A percentile compares a stretch with the other conserved stretches of the same genome.
Evolutionary conservation across 805 yeast genomes (phyloP).

Genomic region (Ogataea henricii): DNA sequence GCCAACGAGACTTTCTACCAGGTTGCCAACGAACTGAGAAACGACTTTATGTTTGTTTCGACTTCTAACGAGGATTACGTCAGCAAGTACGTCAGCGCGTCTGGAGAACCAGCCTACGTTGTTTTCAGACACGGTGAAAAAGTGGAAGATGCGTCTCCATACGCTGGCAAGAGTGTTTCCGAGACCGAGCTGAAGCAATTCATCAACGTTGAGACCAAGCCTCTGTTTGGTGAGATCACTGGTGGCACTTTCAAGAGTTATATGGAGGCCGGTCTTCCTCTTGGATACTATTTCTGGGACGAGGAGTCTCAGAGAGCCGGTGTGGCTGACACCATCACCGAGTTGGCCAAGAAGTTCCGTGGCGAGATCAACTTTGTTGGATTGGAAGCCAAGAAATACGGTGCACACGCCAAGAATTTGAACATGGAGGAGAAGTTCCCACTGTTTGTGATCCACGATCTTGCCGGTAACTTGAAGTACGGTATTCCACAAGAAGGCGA

Average conservation of each 20-base stretch:
- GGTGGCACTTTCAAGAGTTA: constrained; percentile 77
- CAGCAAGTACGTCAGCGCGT: constrained; percentile 37
- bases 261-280: constrained; percentile 70
- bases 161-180: constrained; percentile 38
- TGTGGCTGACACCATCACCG: constrained; percentile 51
- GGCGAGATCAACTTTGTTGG: constrained; percentile 87
- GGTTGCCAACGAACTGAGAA: constrained; percentile 66
- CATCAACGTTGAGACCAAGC: constrained; percentile 65
- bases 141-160: constrained; percentile 51
- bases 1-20: constrained; percentile 59
- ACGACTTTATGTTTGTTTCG: constrained; percentile 61
- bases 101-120: constrained; percentile 42
- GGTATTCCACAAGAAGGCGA: constrained; percentile 64
- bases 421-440: constrained; percentile 88
- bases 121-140: constrained; percentile 49
- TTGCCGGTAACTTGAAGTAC: constrained; percentile 67
- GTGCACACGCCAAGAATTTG: constrained; percentile 83
- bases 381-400: constrained; percentile 76
- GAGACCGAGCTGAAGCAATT: constrained; percentile 46
- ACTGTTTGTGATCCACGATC: constrained; percentile 84
- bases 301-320: constrained; percentile 64
- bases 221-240: constrained; percentile 84
- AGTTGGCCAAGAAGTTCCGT: constrained; percentile 72
- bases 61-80: constrained; percentile 39
- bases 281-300: constrained; percentile 86